These are phyloP conservation scores for Penicillium cinerascens DNA, from an alignment of 495 filamentous ascomycete species.

Conservation along the genomic window DNA sequence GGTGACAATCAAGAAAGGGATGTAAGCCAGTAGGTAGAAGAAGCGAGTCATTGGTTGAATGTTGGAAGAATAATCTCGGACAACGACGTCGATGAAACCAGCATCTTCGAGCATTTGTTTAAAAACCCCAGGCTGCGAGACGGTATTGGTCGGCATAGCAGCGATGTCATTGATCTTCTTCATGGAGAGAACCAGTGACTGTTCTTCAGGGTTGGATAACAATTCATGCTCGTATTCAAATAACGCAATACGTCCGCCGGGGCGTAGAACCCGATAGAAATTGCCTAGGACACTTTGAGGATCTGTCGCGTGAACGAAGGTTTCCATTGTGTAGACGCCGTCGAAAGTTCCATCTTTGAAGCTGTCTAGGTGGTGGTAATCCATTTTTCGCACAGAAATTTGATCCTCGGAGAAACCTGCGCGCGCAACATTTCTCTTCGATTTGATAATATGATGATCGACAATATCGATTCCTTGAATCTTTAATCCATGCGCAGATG, in stretches of 20 bases:
- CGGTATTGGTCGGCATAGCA: slow-evolving; percentile 46
- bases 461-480: slow-evolving; percentile 52
- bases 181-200: slow-evolving; percentile 27
- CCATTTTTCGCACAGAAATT: slow-evolving; percentile 33
- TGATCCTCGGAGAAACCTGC: slow-evolving; percentile 35
- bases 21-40: slow-evolving; percentile 47
- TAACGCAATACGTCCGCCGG: slow-evolving; percentile 45
- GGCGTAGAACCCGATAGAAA: slow-evolving; percentile 49
- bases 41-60: slow-evolving; percentile 50
- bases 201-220: slow-evolving; percentile 44
- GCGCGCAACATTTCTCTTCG: slow-evolving; percentile 15
- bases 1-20: slow-evolving; percentile 50
- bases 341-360: slow-evolving; percentile 54
- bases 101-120: too few relatives aligned
- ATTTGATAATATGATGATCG: slow-evolving; percentile 32
- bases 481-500: slow-evolving; percentile 28
- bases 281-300: slow-evolving; percentile 39
- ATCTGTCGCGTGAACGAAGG: slow-evolving; percentile 55
- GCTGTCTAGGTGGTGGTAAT: slow-evolving; percentile 52
- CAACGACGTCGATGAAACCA: too few relatives aligned
- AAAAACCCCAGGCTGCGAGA: slow-evolving; percentile 29
- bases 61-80: slow-evolving; percentile 35
- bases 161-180: slow-evolving; percentile 40
- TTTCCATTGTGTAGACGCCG: slow-evolving; percentile 60
- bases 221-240: slow-evolving; percentile 44